These are phyloP conservation scores for Leptomonas seymouri DNA, from an alignment of 208 protist genomes.

Conservation along the genomic window DNA sequence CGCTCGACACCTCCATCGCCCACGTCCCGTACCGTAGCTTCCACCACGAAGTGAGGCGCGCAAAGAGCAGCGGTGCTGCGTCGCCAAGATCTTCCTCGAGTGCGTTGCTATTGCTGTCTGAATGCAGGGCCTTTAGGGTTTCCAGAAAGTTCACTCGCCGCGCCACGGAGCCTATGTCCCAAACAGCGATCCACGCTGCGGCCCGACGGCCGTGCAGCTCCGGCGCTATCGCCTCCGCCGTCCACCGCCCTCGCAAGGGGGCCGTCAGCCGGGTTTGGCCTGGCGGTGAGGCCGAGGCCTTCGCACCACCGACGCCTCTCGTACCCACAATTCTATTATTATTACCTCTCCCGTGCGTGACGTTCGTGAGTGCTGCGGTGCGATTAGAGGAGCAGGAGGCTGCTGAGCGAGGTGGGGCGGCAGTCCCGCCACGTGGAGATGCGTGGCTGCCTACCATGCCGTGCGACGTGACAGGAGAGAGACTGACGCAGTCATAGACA, in stretches of 20 bases:
- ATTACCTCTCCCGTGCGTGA: neutral
- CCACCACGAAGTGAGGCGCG: conserved; percentile 83
- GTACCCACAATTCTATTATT: neutral
- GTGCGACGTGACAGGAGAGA: neutral
- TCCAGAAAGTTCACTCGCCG: conserved; percentile 66
- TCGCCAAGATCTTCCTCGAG: conserved; percentile 79
- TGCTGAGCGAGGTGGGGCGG: neutral
- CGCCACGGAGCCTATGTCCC: conserved; percentile 60
- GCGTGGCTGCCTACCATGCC: conserved; percentile 9
- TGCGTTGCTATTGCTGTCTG: conserved; percentile 57
- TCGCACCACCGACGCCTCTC: neutral
- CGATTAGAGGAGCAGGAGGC: neutral
- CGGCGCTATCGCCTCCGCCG: conserved; percentile 28
- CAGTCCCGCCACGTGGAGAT: neutral
- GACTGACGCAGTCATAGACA: too few species aligned
- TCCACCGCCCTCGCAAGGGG: conserved; percentile 11
- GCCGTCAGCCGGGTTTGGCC: neutral
- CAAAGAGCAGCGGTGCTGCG: conserved; percentile 78
- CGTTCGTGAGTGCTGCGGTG: neutral
- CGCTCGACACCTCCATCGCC: neutral
- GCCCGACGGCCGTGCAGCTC: conserved; percentile 51
- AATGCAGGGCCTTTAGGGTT: conserved; percentile 66
- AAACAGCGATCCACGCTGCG: conserved; percentile 60
- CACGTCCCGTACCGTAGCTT: conserved; percentile 66
- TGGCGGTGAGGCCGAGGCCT: neutral